Conservation (phyloP, 2,329 filamentous ascomycete genomes). For the Byssothecium circinans region DNA sequence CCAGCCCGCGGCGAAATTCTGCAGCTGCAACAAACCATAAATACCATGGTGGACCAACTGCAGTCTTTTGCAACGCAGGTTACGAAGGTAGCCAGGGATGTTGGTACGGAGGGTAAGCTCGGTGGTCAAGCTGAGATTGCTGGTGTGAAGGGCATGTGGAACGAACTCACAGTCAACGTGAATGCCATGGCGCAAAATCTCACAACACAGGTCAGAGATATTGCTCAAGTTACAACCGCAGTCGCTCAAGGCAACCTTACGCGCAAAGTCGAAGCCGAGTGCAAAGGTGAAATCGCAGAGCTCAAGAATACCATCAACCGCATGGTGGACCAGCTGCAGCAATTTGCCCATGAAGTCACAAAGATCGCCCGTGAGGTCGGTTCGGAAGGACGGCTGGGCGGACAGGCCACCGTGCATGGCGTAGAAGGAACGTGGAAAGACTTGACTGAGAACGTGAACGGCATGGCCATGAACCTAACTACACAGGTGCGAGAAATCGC, state of each 20-base stretch:
- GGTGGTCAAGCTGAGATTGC: constrained; percentile 66
- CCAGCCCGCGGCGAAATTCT: constrained; percentile 93
- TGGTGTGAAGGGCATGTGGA: constrained; percentile 68
- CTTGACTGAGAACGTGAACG: constrained; percentile 57
- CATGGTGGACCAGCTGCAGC: constrained; percentile 57
- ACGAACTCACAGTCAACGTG: constrained; percentile 61
- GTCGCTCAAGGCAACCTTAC: constrained; percentile 56
- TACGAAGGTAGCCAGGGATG: constrained; percentile 65
- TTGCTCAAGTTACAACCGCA: constrained; percentile 56
- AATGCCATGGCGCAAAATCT: constrained; percentile 59
- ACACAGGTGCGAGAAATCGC: constrained; percentile 58
- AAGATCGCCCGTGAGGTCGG: constrained; percentile 57
- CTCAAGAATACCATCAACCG: constrained; percentile 56
- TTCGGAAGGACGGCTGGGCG: constrained; percentile 54
- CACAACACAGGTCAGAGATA: constrained; percentile 57
- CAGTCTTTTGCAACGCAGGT: constrained; percentile 67
- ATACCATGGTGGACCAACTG: constrained; percentile 68
- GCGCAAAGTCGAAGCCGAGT: constrained; percentile 55
- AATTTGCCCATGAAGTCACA: constrained; percentile 57
- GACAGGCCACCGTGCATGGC: constrained; percentile 56
- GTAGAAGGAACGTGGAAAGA: constrained; percentile 59
- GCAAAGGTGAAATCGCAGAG: constrained; percentile 56
- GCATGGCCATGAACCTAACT: constrained; percentile 56
- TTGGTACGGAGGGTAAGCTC: constrained; percentile 65
- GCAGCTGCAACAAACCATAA: constrained; percentile 87